Evolutionary conservation across 1,284 basidiomycete genomes (phyloP), one percentile per base, ranked within the genome.

Genomic region (Apiotrichum brassicae): DNA sequence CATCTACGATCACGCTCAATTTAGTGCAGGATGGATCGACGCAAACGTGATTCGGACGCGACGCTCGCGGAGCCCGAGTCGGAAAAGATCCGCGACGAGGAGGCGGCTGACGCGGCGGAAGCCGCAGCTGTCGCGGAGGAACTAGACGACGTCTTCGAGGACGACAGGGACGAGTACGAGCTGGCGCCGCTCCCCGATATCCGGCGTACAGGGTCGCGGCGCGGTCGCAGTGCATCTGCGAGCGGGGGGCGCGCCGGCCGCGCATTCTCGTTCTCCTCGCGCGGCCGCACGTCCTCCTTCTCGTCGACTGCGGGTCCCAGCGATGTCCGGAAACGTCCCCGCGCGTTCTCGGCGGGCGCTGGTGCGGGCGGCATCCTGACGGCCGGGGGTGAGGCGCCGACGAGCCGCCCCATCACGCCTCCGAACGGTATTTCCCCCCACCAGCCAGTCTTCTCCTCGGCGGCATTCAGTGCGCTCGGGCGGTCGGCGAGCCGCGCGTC

Each of bases 401-500:
- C 33, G 2, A 16, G 23, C 4, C 24, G 26, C 9, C 33, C 43
- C 16, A 44, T 44, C 23, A 32, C 26, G 19, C 33, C 33, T 5
- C 43, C 43, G 6, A 24, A 18, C 43, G 36, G 33, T 12, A 12
- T 37, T 9, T 23, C 24, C 6, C n/a, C 19, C 25, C 24, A 35
- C 35, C 24, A 9, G 13, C 11, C 35, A 24, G 16, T 36, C 19
- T 9, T 19, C 24, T 16, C 14, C 13, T 22, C 13, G 3, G n/a
- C 26, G 2, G 22, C 44, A 25, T 53, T 58, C 35, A 20, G 39
- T 1, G 43, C 51, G 4, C 49, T 62, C 9, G 37, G 50, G n/a
- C 54, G 40, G 2, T 51, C 55, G n/a, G 30, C 45, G 12, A 57
- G 56, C 18, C 46, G 53, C 26, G 19, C 60, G 16, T 49, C 44